Percentiles rank a stretch among this genome's conserved stretches.
phyloP scores from a whole-genome alignment of 306 rosid genomes.

The Fragaria vesca region DNA sequence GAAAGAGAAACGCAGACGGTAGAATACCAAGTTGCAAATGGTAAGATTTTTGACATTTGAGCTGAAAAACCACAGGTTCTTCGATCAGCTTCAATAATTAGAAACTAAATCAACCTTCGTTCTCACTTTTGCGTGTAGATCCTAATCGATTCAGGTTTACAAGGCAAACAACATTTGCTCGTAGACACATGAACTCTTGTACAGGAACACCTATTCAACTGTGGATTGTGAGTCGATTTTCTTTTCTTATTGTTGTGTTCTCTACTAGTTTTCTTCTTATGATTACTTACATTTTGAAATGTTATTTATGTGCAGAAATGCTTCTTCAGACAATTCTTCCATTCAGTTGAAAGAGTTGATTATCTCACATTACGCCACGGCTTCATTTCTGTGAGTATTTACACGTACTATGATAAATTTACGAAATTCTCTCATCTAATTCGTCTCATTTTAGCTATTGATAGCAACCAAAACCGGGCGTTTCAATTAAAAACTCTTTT shows the following conservation, averaged over 20 bases:
- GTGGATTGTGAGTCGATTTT: slow-evolving; percentile 46
- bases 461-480: too few relatives aligned
- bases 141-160: slow-evolving; percentile 57
- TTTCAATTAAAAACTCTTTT: too few relatives aligned
- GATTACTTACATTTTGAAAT: background rate
- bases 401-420: too few relatives aligned
- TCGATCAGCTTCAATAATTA: background rate
- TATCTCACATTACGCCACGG: slow-evolving; percentile 64
- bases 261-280: background rate
- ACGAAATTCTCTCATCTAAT: background rate
- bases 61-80: background rate
- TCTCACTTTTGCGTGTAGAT: slow-evolving; percentile 22
- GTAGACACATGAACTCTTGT: slow-evolving; percentile 44
- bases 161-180: slow-evolving; percentile 57
- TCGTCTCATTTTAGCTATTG: background rate
- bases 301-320: slow-evolving; percentile 37
- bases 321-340: slow-evolving; percentile 61
- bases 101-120: background rate
- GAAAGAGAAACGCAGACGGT: slow-evolving; percentile 54
- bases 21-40: slow-evolving; percentile 58
- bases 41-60: slow-evolving; percentile 13
- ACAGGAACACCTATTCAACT: slow-evolving; percentile 35
- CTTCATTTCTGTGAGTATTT: slow-evolving; percentile 43
- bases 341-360: slow-evolving; percentile 57
- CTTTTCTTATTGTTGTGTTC: background rate